These are phyloP conservation scores for Lupinus albus DNA, from an alignment of 306 rosid species.

Conservation along the genomic window DNA sequence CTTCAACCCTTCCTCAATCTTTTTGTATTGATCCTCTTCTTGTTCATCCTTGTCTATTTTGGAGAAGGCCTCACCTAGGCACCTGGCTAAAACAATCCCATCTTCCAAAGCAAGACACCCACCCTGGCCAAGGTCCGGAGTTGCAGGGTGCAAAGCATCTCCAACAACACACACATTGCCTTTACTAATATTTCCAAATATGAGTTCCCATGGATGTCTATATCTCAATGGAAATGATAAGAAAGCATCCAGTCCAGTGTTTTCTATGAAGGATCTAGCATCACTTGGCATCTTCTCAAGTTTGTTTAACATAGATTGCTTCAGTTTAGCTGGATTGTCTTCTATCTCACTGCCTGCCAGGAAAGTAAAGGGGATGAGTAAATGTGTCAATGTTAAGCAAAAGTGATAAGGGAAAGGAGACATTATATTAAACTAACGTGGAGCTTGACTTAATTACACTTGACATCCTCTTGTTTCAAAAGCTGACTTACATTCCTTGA, in stretches of 20 bases:
- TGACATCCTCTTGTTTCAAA: too few relatives aligned
- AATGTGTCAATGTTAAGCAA: not conserved
- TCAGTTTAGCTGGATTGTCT: conserved; percentile 44
- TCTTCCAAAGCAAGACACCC: conserved; percentile 64
- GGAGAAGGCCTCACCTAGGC: conserved; percentile 52
- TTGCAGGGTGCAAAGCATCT: conserved; percentile 66
- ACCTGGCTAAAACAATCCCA: conserved; percentile 61
- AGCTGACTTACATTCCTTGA: too few relatives aligned
- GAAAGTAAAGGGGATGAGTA: not conserved
- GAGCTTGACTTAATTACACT: too few relatives aligned
- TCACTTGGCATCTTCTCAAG: conserved; percentile 52
- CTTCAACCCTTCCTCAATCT: conserved; percentile 50
- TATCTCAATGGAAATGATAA: conserved; percentile 46
- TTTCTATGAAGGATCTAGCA: conserved; percentile 42
- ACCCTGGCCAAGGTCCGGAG: conserved; percentile 66
- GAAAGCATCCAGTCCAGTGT: conserved; percentile 42
- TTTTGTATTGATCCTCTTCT: conserved; percentile 37
- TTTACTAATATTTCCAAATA: conserved; percentile 59
- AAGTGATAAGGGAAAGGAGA: not conserved
- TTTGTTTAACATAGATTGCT: conserved; percentile 51
- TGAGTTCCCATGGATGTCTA: conserved; percentile 59
- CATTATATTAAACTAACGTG: too few relatives aligned
- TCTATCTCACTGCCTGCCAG: conserved; percentile 49
- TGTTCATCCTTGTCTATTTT: conserved; percentile 14
- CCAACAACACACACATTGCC: conserved; percentile 69